These are phyloP conservation scores for Bipolaris zeicola DNA, from an alignment of 2,329 filamentous ascomycete genomes.

Conservation along the genomic window DNA sequence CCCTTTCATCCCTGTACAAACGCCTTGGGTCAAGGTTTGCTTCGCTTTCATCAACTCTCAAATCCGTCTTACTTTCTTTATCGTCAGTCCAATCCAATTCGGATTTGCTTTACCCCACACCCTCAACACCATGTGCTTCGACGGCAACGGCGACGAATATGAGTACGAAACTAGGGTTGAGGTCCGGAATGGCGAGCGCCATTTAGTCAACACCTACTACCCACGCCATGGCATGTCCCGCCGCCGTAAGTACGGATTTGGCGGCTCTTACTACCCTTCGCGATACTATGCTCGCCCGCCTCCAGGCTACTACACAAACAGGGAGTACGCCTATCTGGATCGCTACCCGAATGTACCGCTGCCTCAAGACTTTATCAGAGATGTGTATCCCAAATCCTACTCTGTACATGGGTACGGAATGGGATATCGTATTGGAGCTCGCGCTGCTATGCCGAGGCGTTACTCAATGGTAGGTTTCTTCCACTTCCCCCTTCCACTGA, in stretches of 20 bases:
- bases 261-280: conserved; percentile 36
- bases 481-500: conserved; percentile 17
- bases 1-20: not conserved
- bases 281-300: conserved; percentile 33
- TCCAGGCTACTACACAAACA: conserved; percentile 11
- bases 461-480: conserved; percentile 33
- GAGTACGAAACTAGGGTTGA: conserved; percentile 23
- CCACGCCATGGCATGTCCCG: conserved; percentile 22
- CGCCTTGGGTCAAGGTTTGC: conserved; percentile 6
- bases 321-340: conserved; percentile 9
- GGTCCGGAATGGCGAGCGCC: conserved; percentile 19
- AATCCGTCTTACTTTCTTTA: not conserved
- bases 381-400: conserved; percentile 4
- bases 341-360: not conserved
- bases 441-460: conserved; percentile 26
- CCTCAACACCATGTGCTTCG: conserved; percentile 33
- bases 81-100: not conserved
- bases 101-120: not conserved
- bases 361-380: not conserved
- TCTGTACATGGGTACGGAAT: conserved; percentile 22
- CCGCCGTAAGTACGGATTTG: conserved; percentile 28
- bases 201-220: conserved; percentile 14
- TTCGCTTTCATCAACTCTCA: not conserved
- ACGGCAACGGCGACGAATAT: conserved; percentile 18
- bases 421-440: conserved; percentile 20